These are phyloP conservation scores for Lipomyces sp. DNA, from an alignment of 805 yeast genomes.

Conservation along the genomic window DNA sequence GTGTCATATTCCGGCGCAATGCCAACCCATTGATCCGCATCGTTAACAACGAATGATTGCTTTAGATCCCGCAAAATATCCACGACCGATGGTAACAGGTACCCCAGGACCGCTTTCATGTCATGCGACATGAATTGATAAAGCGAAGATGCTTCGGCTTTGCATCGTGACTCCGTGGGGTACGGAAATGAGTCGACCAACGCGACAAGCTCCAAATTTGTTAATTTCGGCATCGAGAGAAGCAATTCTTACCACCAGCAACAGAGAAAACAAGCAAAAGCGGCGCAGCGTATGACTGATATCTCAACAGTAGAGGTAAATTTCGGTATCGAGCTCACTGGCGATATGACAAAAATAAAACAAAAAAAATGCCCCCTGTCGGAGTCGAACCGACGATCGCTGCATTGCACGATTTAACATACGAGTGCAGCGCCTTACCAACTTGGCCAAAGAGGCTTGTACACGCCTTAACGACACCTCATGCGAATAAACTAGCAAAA, in stretches of 20 bases:
- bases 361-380: slow-evolving; percentile 35
- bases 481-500: too few species aligned
- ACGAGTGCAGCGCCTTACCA: slow-evolving; percentile 40
- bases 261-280: not conserved
- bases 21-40: slow-evolving; percentile 40
- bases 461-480: not conserved
- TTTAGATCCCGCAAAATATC: slow-evolving; percentile 30
- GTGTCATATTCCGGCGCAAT: slow-evolving; percentile 47
- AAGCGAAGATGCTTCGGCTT: slow-evolving; percentile 8
- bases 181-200: slow-evolving; percentile 34
- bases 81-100: slow-evolving; percentile 40
- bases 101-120: slow-evolving; percentile 38
- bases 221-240: slow-evolving; percentile 11
- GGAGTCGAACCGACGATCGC: slow-evolving; percentile 40
- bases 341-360: not conserved
- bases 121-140: slow-evolving; percentile 42
- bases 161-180: slow-evolving; percentile 8
- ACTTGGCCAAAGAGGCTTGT: slow-evolving; percentile 38
- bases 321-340: not conserved
- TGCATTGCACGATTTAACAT: slow-evolving; percentile 21
- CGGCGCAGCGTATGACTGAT: not conserved
- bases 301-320: not conserved
- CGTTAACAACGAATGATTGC: slow-evolving; percentile 40
- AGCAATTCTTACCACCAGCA: not conserved
- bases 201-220: slow-evolving; percentile 28